phyloP scores from a whole-genome alignment of 1,139 yeast species.

The Magnusiomyces suaveolens region DNA sequence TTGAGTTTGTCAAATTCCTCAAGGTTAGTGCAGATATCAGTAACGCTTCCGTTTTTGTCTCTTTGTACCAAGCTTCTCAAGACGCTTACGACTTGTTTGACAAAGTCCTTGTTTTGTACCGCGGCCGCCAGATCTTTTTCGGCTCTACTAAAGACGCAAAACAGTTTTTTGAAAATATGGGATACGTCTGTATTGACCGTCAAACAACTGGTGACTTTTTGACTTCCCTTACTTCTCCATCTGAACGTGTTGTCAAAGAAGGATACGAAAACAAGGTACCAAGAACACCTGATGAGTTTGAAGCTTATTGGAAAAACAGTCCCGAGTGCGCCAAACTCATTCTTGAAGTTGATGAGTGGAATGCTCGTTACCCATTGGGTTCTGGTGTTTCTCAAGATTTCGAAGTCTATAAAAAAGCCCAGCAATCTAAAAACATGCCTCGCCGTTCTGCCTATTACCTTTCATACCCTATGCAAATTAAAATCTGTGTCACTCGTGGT shows the following conservation, averaged over 20 bases:
- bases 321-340: constrained; percentile 38
- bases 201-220: constrained; percentile 78
- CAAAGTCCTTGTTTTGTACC: constrained; percentile 61
- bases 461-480: constrained; percentile 54
- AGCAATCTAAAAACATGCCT: constrained; percentile 43
- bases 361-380: constrained; percentile 20
- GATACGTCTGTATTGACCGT: constrained; percentile 61
- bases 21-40: constrained; percentile 52
- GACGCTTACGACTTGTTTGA: constrained; percentile 68
- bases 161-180: constrained; percentile 53
- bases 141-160: constrained; percentile 59
- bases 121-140: constrained; percentile 67
- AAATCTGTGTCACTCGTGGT: constrained; percentile 52
- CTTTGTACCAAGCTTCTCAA: constrained; percentile 77
- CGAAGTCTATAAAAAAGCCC: constrained; percentile 46
- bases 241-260: constrained; percentile 46
- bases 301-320: constrained; percentile 52
- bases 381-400: constrained; percentile 28
- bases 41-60: constrained; percentile 56
- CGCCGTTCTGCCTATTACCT: constrained; percentile 56
- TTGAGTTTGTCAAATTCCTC: constrained; percentile 63
- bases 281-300: constrained; percentile 51
- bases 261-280: constrained; percentile 63
- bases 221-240: constrained; percentile 68
- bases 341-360: constrained; percentile 36